Conservation (phyloP, 352 stramenopile species). For the Pythium oligandrum region DNA sequence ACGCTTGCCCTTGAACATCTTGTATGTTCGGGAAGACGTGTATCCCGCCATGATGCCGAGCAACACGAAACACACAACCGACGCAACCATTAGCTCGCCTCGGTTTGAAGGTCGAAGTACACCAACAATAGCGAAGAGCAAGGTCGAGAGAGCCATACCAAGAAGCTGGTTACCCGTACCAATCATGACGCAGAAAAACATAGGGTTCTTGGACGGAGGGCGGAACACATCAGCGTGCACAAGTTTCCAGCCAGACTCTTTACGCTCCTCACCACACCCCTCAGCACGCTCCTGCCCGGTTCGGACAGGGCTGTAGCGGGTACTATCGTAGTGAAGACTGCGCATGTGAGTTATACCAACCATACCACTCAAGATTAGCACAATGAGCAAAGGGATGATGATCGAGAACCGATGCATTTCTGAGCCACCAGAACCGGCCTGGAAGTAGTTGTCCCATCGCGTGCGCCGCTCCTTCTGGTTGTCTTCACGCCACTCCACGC, state of each 20-base stretch:
- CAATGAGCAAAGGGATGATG: constrained; percentile 99
- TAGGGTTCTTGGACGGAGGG: constrained; percentile 91
- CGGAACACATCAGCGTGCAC: constrained; percentile 99
- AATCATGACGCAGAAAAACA: constrained; percentile 97
- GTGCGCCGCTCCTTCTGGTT: constrained; percentile 96
- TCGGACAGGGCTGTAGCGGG: constrained; percentile 95
- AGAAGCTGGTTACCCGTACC: constrained; percentile 98
- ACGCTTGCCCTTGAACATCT: constrained; percentile 99
- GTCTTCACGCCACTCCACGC: constrained; percentile 95
- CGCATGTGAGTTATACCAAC: constrained; percentile 99
- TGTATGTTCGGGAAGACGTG: constrained; percentile 96
- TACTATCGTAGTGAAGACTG: constrained; percentile 97
- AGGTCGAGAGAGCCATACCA: constrained; percentile 93
- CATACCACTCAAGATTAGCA: constrained; percentile 98
- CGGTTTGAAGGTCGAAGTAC: constrained; percentile 97
- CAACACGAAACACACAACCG: constrained; percentile 97
- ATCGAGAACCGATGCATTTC: constrained; percentile 99
- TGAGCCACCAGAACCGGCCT: constrained; percentile 82
- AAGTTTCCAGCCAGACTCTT: constrained; percentile 99
- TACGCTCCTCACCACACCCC: no score
- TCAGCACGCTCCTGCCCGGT: constrained; percentile 97
- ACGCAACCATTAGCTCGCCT: constrained; percentile 96
- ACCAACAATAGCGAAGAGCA: constrained; percentile 96
- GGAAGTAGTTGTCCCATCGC: constrained; percentile 99
- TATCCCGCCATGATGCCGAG: constrained; percentile 96